Conservation (phyloP, 257 asterid genomes). For the Gardenia jasminoides region DNA sequence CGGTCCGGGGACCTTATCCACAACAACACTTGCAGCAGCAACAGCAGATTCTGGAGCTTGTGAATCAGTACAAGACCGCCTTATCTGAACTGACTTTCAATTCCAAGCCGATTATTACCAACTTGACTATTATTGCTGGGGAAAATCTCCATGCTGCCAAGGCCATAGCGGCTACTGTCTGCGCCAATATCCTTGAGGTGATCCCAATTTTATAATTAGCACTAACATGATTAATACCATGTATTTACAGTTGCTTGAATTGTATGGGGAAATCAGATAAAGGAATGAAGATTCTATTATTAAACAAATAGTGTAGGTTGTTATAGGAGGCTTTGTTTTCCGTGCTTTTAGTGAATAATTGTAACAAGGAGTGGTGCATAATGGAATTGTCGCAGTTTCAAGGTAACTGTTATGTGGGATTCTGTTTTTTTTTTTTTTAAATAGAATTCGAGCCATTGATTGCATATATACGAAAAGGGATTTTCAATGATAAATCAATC, state of each 20-base stretch:
- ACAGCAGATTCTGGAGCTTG: conserved; percentile 70
- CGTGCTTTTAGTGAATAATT: background rate
- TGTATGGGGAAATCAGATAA: conserved; percentile 20
- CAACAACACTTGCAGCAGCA: conserved; percentile 38
- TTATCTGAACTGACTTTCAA: conserved; percentile 82
- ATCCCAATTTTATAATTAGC: conserved; percentile 36
- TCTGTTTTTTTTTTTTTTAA: background rate
- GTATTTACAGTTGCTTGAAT: conserved; percentile 14
- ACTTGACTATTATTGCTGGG: conserved; percentile 94
- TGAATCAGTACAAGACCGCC: conserved; percentile 85
- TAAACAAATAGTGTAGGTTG: conserved; percentile 4
- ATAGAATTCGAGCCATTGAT: background rate
- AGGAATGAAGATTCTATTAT: background rate
- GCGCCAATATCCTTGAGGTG: conserved; percentile 91
- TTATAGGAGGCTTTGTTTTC: background rate
- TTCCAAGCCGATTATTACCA: conserved; percentile 95
- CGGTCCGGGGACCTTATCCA: conserved; percentile 55
- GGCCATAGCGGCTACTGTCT: conserved; percentile 73
- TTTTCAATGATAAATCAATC: background rate
- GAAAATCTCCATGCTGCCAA: conserved; percentile 90
- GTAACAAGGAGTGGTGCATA: conserved; percentile 11
- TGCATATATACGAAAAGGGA: background rate
- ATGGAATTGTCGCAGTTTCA: conserved; percentile 10
- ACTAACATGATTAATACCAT: conserved; percentile 27
- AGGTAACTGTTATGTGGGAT: background rate